phyloP scores from a whole-genome alignment of 2,329 filamentous ascomycete genomes.

The Pestalotiopsis sp. region DNA sequence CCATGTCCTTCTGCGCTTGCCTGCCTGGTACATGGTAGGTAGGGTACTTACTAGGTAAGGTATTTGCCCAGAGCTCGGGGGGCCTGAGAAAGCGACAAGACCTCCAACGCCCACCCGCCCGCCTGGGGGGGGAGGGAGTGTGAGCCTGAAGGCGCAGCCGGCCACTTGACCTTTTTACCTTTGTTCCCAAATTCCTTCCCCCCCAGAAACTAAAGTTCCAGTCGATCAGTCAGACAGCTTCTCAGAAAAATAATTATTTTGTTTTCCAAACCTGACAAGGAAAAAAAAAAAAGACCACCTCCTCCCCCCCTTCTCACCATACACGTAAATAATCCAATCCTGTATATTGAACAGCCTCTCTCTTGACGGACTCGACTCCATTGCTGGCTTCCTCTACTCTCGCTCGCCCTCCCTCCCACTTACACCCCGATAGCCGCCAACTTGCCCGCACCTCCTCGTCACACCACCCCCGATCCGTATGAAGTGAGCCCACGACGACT shows the following conservation, averaged over 20 bases:
- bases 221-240: neutral
- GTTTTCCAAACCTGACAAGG: constrained; percentile 9
- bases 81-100: neutral
- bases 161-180: constrained; percentile 13
- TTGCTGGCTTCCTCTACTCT: neutral
- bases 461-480: constrained; percentile 9
- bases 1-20: constrained; percentile 5
- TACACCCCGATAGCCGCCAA: constrained; percentile 6
- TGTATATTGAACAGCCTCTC: neutral
- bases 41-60: neutral
- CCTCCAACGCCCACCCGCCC: constrained; percentile 2
- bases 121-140: neutral
- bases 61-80: neutral
- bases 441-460: constrained; percentile 10
- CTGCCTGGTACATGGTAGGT: neutral
- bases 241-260: constrained; percentile 14
- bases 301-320: neutral
- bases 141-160: constrained; percentile 12
- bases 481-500: constrained; percentile 14
- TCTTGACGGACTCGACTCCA: neutral
- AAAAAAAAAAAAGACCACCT: neutral
- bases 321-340: neutral
- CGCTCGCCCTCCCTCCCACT: neutral
- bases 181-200: constrained; percentile 6
- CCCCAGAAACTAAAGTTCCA: constrained; percentile 2